phyloP scores from a whole-genome alignment of 805 yeast species.

The Nakazawaea sp. region DNA sequence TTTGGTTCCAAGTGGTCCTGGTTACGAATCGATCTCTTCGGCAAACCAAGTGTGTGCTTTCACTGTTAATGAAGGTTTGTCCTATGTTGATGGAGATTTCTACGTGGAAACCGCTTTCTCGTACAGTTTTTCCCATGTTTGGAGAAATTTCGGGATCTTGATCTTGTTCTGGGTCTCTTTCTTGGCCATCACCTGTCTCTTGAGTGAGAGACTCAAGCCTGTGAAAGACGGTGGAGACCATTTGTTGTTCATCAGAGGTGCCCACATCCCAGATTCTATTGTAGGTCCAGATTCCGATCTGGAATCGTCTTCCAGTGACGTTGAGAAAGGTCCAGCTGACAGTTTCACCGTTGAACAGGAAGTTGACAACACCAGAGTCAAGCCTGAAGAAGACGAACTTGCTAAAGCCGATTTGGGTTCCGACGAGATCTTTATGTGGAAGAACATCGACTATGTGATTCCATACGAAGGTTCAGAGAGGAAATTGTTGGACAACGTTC shows the following conservation, averaged over 20 bases:
- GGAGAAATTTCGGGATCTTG: constrained; percentile 72
- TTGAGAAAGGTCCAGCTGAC: constrained; percentile 18
- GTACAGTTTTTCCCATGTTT: constrained; percentile 52
- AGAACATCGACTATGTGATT: constrained; percentile 18
- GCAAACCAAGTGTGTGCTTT: constrained; percentile 44
- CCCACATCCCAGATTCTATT: constrained; percentile 17
- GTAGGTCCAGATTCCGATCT: constrained; percentile 18
- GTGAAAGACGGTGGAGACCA: constrained; percentile 23
- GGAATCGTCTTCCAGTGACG: not conserved
- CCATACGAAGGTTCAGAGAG: constrained; percentile 17
- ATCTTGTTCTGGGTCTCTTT: constrained; percentile 35
- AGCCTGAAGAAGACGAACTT: constrained; percentile 7
- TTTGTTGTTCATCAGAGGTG: constrained; percentile 37
- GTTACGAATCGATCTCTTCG: constrained; percentile 32
- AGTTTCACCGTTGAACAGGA: constrained; percentile 8
- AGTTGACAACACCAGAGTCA: constrained; percentile 5
- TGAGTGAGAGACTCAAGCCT: constrained; percentile 19
- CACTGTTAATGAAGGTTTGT: constrained; percentile 23
- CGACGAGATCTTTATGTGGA: constrained; percentile 15
- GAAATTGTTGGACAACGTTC: constrained; percentile 19
- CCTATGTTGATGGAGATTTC: constrained; percentile 43
- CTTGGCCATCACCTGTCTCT: constrained; percentile 22
- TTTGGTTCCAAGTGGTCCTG: constrained; percentile 56
- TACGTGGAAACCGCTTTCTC: constrained; percentile 38
- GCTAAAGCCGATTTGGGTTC: constrained; percentile 9